Conservation (phyloP, 1,139 yeast species). For the Nakaseomyces kungkrabaensis region DNA sequence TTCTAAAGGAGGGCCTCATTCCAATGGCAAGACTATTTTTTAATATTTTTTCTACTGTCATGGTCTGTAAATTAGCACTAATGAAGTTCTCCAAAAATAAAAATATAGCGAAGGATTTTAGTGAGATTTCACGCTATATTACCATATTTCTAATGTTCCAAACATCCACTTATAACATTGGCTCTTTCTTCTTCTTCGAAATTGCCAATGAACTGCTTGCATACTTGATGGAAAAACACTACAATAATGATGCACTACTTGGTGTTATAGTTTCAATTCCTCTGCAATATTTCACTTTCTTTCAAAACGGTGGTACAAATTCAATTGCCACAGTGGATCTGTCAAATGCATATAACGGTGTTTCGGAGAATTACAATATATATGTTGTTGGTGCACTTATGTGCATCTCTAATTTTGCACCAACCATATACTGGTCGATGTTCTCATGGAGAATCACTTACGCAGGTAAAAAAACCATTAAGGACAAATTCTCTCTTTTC, state of each 20-base stretch:
- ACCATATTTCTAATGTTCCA: conserved; percentile 60
- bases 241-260: conserved; percentile 9
- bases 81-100: conserved; percentile 5
- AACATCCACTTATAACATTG: conserved; percentile 57
- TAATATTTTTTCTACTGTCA: conserved; percentile 20
- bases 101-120: conserved; percentile 6
- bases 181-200: conserved; percentile 53
- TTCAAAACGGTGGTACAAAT: conserved; percentile 84
- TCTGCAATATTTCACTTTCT: conserved; percentile 69
- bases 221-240: conserved; percentile 7
- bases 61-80: conserved; percentile 26
- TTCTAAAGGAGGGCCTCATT: conserved; percentile 16
- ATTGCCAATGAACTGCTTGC: conserved; percentile 13
- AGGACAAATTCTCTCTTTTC: conserved; percentile 25
- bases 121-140: conserved; percentile 36
- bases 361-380: conserved; percentile 53
- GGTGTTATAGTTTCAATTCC: conserved; percentile 25
- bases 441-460: conserved; percentile 39
- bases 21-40: conserved; percentile 29
- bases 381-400: conserved; percentile 70
- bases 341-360: conserved; percentile 86
- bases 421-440: conserved; percentile 78
- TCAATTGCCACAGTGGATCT: conserved; percentile 85
- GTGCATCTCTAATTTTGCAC: conserved; percentile 72
- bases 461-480: conserved; percentile 6